Conservation (phyloP, 345 rosid genomes). For the Sonneratia caseolaris region DNA sequence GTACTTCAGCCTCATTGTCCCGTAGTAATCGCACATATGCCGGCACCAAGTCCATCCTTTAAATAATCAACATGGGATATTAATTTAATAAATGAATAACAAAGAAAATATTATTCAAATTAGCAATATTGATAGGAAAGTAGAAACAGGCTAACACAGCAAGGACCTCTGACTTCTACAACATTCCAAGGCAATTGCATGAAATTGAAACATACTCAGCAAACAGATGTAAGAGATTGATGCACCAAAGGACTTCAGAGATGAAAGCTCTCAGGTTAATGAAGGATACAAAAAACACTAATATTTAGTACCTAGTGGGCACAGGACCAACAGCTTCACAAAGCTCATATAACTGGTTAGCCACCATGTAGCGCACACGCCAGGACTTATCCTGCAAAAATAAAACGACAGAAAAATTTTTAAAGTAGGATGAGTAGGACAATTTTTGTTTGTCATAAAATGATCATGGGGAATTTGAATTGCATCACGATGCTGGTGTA, state of each 20-base stretch:
- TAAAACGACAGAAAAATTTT: background rate
- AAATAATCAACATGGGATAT: background rate
- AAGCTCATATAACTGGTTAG: conserved; percentile 90
- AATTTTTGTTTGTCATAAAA: background rate
- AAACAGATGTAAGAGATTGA: background rate
- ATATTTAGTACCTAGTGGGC: conserved; percentile 58
- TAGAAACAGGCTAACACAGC: background rate
- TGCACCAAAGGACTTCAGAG: background rate
- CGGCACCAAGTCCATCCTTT: conserved; percentile 77
- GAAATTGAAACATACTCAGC: background rate
- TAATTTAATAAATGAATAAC: background rate
- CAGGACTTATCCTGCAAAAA: conserved; percentile 80
- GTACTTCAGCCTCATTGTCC: conserved; percentile 97
- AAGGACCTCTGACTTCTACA: background rate
- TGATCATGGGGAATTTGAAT: background rate
- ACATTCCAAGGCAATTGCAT: background rate
- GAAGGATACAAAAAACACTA: background rate
- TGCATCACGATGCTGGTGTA: background rate
- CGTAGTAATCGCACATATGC: conserved; percentile 89
- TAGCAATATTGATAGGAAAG: background rate
- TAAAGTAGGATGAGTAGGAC: background rate
- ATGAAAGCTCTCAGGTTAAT: background rate
- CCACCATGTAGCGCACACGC: conserved; percentile 99
- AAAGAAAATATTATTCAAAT: background rate
- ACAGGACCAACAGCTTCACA: conserved; percentile 96